Evolutionary conservation across 2,329 filamentous ascomycete species (phyloP).

Genomic region (Aspergillus arachidicola): DNA sequence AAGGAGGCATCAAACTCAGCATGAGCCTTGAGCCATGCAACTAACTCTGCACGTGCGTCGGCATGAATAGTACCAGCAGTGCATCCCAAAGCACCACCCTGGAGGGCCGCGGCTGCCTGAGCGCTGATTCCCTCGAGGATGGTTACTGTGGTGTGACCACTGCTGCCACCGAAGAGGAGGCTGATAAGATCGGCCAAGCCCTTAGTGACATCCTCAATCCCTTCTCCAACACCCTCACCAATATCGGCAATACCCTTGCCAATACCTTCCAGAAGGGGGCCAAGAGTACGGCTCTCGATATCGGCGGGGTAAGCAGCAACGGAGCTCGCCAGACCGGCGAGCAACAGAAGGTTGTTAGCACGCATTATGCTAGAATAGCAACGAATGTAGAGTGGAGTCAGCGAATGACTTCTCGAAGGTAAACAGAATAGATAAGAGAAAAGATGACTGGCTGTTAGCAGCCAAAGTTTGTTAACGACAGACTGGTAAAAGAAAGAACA

Average conservation of each 20-base stretch:
- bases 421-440: conserved; percentile 16
- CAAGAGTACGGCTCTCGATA: conserved; percentile 31
- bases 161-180: conserved; percentile 25
- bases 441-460: conserved; percentile 19
- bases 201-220: conserved; percentile 13
- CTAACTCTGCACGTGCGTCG: conserved; percentile 32
- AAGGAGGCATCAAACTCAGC: conserved; percentile 29
- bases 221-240: not conserved
- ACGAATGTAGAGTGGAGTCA: conserved; percentile 22
- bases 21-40: conserved; percentile 32
- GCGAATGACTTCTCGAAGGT: conserved; percentile 22
- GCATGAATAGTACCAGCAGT: conserved; percentile 31
- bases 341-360: conserved; percentile 31
- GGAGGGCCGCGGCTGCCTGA: conserved; percentile 38
- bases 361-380: conserved; percentile 25
- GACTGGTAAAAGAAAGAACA: conserved; percentile 28
- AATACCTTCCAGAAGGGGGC: conserved; percentile 13
- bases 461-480: conserved; percentile 35
- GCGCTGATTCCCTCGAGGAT: conserved; percentile 35
- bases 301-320: conserved; percentile 36
- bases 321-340: conserved; percentile 37
- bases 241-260: not conserved
- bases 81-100: conserved; percentile 39
- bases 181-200: conserved; percentile 28
- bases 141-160: conserved; percentile 18